phyloP scores from a whole-genome alignment of 1,284 basidiomycete species.

The Cryptococcus sp. region DNA sequence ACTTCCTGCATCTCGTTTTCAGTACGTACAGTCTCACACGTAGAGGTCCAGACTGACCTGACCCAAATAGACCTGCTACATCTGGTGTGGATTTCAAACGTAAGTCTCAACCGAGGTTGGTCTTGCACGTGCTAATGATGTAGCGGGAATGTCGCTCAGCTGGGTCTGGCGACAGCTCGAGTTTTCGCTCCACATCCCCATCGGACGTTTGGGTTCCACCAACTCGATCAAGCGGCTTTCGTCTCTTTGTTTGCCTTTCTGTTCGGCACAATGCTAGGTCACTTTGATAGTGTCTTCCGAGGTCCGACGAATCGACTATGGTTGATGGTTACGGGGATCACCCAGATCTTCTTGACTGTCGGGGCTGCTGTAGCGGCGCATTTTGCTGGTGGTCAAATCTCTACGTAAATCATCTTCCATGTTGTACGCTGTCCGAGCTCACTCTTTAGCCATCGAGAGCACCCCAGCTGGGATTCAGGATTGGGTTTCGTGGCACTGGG shows the following conservation, averaged over 20 bases:
- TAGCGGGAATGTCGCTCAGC: conserved; percentile 50
- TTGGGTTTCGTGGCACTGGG: conserved; percentile 63
- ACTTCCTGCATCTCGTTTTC: conserved; percentile 1
- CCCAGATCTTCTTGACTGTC: neutral
- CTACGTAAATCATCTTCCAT: neutral
- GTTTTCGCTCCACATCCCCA: conserved; percentile 56
- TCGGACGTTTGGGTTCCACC: conserved; percentile 59
- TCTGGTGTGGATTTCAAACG: conserved; percentile 80
- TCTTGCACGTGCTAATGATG: neutral
- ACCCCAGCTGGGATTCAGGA: conserved; percentile 64
- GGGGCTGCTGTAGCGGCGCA: neutral
- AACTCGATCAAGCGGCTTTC: conserved; percentile 71
- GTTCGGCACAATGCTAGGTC: conserved; percentile 40
- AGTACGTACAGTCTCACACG: neutral
- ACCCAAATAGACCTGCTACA: conserved; percentile 54
- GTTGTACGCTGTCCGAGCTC: neutral
- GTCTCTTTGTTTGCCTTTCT: conserved; percentile 67
- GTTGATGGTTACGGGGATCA: neutral
- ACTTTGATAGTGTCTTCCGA: conserved; percentile 17
- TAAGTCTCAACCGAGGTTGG: neutral
- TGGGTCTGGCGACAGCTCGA: conserved; percentile 58
- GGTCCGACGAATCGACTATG: neutral
- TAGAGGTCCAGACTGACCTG: neutral
- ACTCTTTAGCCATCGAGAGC: conserved; percentile 44
- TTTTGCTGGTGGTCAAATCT: neutral